These are phyloP conservation scores for Lipomyces kockii DNA, from an alignment of 805 yeast species.

Conservation along the genomic window DNA sequence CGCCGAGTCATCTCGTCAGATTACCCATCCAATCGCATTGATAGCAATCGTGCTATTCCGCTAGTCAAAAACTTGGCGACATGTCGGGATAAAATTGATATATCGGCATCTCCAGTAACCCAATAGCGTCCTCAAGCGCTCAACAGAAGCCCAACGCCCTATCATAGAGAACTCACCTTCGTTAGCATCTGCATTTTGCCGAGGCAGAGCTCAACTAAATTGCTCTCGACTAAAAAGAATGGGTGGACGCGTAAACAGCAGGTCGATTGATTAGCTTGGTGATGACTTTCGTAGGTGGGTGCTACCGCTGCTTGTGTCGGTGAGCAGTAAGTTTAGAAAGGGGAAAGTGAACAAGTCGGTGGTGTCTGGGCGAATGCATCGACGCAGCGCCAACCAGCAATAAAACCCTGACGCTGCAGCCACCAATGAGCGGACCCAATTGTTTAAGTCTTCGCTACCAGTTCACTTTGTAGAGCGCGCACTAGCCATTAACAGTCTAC, in stretches of 20 bases:
- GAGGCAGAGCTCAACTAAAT: constrained; percentile 12
- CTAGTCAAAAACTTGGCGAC: not conserved
- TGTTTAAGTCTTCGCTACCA: no score
- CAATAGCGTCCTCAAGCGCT: not conserved
- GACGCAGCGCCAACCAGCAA: not conserved
- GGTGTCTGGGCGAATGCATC: not conserved
- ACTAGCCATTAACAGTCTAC: no score
- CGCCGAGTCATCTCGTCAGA: not conserved
- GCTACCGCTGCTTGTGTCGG: not conserved
- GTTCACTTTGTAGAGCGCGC: no score
- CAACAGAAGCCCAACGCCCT: not conserved
- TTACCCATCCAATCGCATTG: not conserved
- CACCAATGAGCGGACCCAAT: not conserved
- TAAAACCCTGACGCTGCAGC: constrained; percentile 1
- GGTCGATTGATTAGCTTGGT: not conserved
- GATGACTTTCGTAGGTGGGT: not conserved
- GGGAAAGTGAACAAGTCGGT: not conserved
- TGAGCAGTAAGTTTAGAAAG: not conserved
- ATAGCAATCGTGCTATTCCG: constrained; percentile 19
- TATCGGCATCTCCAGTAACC: constrained; percentile 2
- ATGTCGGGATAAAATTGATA: not conserved
- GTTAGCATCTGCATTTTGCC: constrained; percentile 77
- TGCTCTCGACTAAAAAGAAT: constrained; percentile 1
- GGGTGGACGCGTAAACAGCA: not conserved
- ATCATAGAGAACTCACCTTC: constrained; percentile 54